Conservation (phyloP, 495 filamentous ascomycete genomes). For the Hypoxylon perforatum region DNA sequence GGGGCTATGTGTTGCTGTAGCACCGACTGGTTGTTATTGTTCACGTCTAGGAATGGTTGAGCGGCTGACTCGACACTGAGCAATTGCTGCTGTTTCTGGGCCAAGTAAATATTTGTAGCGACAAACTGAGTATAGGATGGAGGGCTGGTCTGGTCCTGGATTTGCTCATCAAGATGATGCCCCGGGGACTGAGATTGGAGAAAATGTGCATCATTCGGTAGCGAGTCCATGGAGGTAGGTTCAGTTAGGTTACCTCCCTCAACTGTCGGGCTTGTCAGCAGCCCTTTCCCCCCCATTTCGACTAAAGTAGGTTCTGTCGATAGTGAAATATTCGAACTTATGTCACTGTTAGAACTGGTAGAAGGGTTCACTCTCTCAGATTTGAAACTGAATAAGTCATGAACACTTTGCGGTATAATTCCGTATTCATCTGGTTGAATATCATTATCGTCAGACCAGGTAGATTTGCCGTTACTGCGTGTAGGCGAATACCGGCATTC, state of each 20-base stretch:
- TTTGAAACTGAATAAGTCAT: constrained; percentile 38
- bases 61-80: constrained; percentile 67
- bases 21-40: constrained; percentile 60
- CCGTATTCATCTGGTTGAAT: constrained; percentile 30
- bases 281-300: constrained; percentile 43
- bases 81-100: constrained; percentile 83
- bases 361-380: constrained; percentile 50
- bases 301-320: constrained; percentile 46
- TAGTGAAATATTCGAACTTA: constrained; percentile 51
- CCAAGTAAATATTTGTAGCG: constrained; percentile 84
- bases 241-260: too few species aligned
- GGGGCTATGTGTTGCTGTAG: constrained; percentile 54
- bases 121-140: constrained; percentile 83
- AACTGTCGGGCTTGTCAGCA: too few species aligned
- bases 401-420: constrained; percentile 34
- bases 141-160: constrained; percentile 78
- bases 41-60: constrained; percentile 83
- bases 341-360: constrained; percentile 47
- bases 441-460: constrained; percentile 48
- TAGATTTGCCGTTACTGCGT: constrained; percentile 57
- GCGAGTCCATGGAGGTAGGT: too few species aligned
- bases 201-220: too few species aligned
- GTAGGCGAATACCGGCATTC: constrained; percentile 65
- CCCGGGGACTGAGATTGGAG: too few species aligned
- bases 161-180: constrained; percentile 73